phyloP scores from a whole-genome alignment of 2,329 filamentous ascomycete species.

The Fusarium papillatum region DNA sequence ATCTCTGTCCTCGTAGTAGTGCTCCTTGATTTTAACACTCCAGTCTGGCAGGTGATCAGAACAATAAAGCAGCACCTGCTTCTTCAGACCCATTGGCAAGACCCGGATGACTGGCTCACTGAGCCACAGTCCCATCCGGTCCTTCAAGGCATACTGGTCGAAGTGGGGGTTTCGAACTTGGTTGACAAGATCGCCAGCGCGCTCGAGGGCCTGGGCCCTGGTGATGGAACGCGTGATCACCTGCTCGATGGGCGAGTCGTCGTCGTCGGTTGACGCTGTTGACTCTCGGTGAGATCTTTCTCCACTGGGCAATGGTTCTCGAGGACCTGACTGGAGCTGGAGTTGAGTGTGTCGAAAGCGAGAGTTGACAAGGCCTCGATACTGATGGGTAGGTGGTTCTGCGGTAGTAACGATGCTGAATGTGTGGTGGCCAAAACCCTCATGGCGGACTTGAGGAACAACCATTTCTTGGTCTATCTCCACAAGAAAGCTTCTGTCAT shows the following conservation, averaged over 20 bases:
- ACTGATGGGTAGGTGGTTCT: no score
- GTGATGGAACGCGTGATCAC: not conserved
- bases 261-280: not conserved
- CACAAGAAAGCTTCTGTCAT: no score
- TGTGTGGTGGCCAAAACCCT: no score
- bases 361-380: no score
- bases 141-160: not conserved
- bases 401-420: no score
- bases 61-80: not conserved
- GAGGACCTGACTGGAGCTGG: not conserved
- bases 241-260: not conserved
- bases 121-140: not conserved
- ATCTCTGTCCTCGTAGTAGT: not conserved
- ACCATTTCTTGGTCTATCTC: no score
- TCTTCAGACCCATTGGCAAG: not conserved
- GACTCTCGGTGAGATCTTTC: no score
- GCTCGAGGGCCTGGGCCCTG: not conserved
- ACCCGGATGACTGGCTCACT: not conserved
- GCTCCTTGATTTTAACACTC: not conserved
- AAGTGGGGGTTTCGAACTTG: not conserved
- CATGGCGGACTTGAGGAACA: no score
- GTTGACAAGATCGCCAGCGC: not conserved
- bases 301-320: not conserved
- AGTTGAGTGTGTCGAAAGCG: not conserved
- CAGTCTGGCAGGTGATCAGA: not conserved